Base-by-base conservation (phyloP, 23 red algal species). In the Pyropia haitanensis region DNA sequence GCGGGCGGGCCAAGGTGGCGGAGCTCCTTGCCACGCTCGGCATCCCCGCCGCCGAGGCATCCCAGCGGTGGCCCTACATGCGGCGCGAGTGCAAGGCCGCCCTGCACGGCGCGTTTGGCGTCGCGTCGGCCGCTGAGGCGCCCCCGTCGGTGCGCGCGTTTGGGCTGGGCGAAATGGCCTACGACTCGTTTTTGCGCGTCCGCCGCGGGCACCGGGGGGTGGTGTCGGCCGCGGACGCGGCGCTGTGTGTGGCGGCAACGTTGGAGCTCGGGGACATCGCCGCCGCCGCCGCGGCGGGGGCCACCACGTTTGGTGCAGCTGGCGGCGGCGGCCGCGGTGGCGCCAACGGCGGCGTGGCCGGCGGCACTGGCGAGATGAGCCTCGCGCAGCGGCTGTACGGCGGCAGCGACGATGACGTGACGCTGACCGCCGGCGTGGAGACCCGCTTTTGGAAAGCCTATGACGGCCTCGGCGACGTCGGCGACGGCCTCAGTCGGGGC, bases 1-100 rank as follows among this genome's bases (percentile, higher is more conserved):
- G 67, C 13, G 92, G 82, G 54, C 73, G 71, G 56, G 70, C 84
- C 8, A 52, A 78, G 24, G 56, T 96, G 74, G 67, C 73, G 27
- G 92, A 96, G 70, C 51, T 89, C 57, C 79, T 96, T 14, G 92
- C 82, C 6, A 83, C 76, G 25, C 79, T 96, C 23, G 92, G 92
- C 18, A 96, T 96, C 32, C 84, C 92, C 23, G 64, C 89, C 20
- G 54, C 58, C 13, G 85, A 87, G 30, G 83, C 76, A 32, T 22
- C 70, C 33, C 92, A 96, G 56, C 61, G 64, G 39, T 96, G 92
- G 92, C 77, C 70, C 63, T 84, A 96, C 54, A 85, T 96, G 79
- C 66, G 72, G 46, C 64, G 71, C 49, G 56, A 78, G 63, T 46
- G 63, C 58, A 86, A 87, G 56, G 28, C 71, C 17, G 79, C 71